phyloP scores from a whole-genome alignment of 2,329 filamentous ascomycete species.

The Beauveria caledonica region DNA sequence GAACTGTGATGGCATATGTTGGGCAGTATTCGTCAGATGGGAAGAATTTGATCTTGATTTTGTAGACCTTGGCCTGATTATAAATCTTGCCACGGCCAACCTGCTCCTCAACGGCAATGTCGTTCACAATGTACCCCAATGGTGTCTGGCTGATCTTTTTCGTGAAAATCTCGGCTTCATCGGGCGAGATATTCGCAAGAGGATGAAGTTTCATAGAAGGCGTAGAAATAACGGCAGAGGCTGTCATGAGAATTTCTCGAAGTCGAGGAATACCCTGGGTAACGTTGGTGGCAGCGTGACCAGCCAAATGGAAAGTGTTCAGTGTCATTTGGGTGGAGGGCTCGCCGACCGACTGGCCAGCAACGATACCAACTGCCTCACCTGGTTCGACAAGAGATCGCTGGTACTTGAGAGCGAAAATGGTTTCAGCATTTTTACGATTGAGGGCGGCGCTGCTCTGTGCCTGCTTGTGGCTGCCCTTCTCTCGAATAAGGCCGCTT shows the following conservation, averaged over 20 bases:
- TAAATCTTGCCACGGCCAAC: constrained; percentile 63
- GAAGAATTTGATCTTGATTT: constrained; percentile 77
- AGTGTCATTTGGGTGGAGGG: constrained; percentile 98
- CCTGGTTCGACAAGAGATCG: constrained; percentile 88
- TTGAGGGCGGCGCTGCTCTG: constrained; percentile 27
- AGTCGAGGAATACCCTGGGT: constrained; percentile 96
- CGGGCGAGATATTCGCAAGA: constrained; percentile 59
- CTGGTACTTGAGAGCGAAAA: constrained; percentile 89
- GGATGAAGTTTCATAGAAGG: constrained; percentile 82
- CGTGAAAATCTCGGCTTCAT: constrained; percentile 69
- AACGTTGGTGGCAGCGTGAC: constrained; percentile 97
- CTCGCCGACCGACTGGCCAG: constrained; percentile 92
- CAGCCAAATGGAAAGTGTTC: constrained; percentile 99
- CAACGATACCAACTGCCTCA: constrained; percentile 93
- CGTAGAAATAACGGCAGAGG: constrained; percentile 79
- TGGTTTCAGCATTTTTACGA: constrained; percentile 70
- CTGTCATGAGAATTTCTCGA: constrained; percentile 97
- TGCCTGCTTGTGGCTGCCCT: constrained; percentile 28
- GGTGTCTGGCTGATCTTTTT: constrained; percentile 87
- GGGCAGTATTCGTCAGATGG: constrained; percentile 72
- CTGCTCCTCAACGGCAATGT: constrained; percentile 70
- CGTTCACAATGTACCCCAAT: constrained; percentile 75
- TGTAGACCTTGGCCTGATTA: constrained; percentile 73
- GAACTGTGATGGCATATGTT: constrained; percentile 73
- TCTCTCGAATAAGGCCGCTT: constrained; percentile 46